Conservation (phyloP, 2,329 filamentous ascomycete genomes). For the Byssoonygena ceratinophila region DNA sequence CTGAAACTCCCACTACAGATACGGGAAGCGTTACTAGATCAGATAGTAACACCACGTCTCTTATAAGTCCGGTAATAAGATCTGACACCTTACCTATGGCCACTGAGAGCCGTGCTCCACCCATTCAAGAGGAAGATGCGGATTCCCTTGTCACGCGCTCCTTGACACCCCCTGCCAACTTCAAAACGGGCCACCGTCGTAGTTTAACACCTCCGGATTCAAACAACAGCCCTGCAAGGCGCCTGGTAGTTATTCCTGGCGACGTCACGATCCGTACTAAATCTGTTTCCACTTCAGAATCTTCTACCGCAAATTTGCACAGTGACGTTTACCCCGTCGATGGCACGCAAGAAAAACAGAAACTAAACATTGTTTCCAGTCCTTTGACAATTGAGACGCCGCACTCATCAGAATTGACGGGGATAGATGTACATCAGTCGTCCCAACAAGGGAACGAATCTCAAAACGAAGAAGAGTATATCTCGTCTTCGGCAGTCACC, state of each 20-base stretch:
- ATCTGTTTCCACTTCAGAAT: neutral
- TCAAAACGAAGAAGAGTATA: neutral
- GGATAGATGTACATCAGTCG: neutral
- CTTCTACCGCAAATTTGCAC: neutral
- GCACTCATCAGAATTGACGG: neutral
- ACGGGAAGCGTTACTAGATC: constrained; percentile 47
- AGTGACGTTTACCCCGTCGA: neutral
- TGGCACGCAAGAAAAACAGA: neutral
- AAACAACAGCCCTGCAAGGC: constrained; percentile 52
- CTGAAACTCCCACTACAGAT: constrained; percentile 44
- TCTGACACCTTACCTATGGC: constrained; percentile 18
- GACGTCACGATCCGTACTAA: constrained; percentile 10
- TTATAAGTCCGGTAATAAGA: constrained; percentile 57
- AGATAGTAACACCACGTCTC: constrained; percentile 52
- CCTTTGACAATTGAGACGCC: neutral
- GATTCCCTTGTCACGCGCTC: constrained; percentile 3
- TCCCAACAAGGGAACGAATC: neutral
- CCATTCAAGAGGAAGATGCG: constrained; percentile 13
- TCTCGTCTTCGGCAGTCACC: neutral
- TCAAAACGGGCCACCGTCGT: constrained; percentile 46
- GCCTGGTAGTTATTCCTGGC: constrained; percentile 42
- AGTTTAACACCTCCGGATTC: constrained; percentile 50
- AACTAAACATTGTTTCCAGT: neutral
- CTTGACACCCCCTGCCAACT: constrained; percentile 24
- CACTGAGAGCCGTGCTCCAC: constrained; percentile 31